Evolutionary conservation across 1,139 yeast genomes (phyloP), one percentile per base, ranked within the genome.

Genomic region (Candida mesenterica): DNA sequence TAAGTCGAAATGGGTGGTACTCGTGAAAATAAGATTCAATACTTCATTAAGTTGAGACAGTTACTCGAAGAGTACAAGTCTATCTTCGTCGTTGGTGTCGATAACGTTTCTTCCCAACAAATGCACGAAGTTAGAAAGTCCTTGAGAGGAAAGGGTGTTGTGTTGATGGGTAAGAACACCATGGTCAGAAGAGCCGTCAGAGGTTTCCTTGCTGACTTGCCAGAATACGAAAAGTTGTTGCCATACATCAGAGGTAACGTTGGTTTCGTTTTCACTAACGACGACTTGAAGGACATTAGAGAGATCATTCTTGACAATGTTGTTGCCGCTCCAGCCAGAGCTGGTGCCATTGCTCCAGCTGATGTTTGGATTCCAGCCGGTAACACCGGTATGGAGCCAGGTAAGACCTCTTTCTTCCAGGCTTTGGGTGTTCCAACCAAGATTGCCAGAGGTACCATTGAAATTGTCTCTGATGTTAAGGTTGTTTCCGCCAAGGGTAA

Each of bases 321-420:
- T 74, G 97, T 92, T 68, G 96, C 97, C 65, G 99, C 99, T 62
- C 99, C 99, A 73, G 99, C 99, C 62, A 90, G 90, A 78, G 95
- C 98, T 55, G 98, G 98, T 89, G 98, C 97, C 65, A 68, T 89
- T 67, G 97, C 99, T 62, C 98, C 97, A 72, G 82, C 72, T 68
- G 97, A 90, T 65, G 97, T 92, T 64, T 87, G 82, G 83, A 85
- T 92, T 59, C 95, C 95, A 70, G 97, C 97, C 60, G 95, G 96
- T 75, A 94, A 92, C 96, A 92, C 99, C 60, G 97, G 98, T 85
- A 90, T 94, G 96, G 98, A 92, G 79, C 99, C 99, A 73, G 97
- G 97, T 83, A 92, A 92, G 89, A 92, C 99, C 65, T 92, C 98
- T 68, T 92, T 92, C 95, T 92, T 92, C 97, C 99, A 92, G 83